Base-by-base conservation (phyloP, 441 rosid genomes). In the Erodium trifolium region DNA sequence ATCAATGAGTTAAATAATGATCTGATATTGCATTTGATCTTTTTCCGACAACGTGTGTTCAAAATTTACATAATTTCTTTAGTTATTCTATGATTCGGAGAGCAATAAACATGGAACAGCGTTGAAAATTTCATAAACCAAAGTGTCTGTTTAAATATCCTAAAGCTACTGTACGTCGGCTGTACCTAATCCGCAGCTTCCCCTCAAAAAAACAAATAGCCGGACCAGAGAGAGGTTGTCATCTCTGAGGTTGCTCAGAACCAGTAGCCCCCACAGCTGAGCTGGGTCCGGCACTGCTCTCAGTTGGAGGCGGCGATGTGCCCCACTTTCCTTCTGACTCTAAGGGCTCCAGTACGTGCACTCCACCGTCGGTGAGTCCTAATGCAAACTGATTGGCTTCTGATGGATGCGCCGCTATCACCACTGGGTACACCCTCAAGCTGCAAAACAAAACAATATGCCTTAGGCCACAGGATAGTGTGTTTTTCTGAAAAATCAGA, bases 241-340 rank as follows among this genome's bases (percentile, higher is more conserved):
- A 83, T 81, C 92, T 79, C 70, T 81, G 90, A 31, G 84, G 78
- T 79, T 74, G 86, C 71, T 87, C 91, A 43, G 86, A 77, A 73
- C 69, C 83, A 63, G 70, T 86, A 18, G 85, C 83, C 65, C 73
- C 85, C 16, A 88, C 71, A 45, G 82, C 8, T 4, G 73, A 57
- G 74, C 88, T 80, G 11, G 86, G 81, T 63, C 83, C 90, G 67
- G 78, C 86, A 65, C 84, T 78, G 18, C 86, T 84, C 72, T 91
- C 92, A 69, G 67, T 73, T 23, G 90, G 89, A 74, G 88, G 86
- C 59, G 83, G 27, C 27, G 27, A 41, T 69, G 93, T 83, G 67
- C 91, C 95, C 95, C 96, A 93, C 78, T 83, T 85, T 51, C 92
- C 88, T 78, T 88, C 89, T 1, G 86, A 71, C 74, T 83, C 89